Conservation (phyloP, 148 eudicot species). For the Cornus controversa region DNA sequence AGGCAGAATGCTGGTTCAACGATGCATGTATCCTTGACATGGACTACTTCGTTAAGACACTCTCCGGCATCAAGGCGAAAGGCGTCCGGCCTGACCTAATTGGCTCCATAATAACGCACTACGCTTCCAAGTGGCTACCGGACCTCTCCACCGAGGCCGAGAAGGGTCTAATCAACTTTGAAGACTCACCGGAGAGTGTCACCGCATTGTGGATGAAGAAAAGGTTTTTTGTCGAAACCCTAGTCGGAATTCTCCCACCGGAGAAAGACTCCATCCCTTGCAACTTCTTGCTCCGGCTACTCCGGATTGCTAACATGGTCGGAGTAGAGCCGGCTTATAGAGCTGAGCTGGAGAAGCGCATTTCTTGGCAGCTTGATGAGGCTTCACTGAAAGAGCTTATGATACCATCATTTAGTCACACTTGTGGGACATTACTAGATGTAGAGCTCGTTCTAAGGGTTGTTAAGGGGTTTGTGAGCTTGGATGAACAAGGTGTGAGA, state of each 20-base stretch:
- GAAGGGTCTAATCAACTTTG: neutral
- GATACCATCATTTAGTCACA: conserved; percentile 81
- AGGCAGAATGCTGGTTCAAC: conserved; percentile 44
- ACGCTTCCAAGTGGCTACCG: conserved; percentile 79
- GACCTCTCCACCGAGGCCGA: conserved; percentile 44
- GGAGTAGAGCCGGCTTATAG: conserved; percentile 38
- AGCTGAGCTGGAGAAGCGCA: conserved; percentile 59
- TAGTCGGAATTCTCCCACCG: conserved; percentile 64
- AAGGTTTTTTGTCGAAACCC: conserved; percentile 59
- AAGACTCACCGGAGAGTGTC: conserved; percentile 30
- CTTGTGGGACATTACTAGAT: conserved; percentile 63
- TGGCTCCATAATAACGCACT: conserved; percentile 78
- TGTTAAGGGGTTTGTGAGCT: conserved; percentile 46
- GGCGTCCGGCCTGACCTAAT: conserved; percentile 73
- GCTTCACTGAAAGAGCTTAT: conserved; percentile 68
- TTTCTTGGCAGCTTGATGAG: conserved; percentile 63
- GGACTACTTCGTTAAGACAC: conserved; percentile 71
- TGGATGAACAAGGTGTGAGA: conserved; percentile 44
- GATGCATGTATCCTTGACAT: conserved; percentile 59
- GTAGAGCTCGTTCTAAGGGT: conserved; percentile 61
- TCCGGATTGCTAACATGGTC: conserved; percentile 52
- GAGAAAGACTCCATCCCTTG: conserved; percentile 72
- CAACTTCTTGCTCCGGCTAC: conserved; percentile 65
- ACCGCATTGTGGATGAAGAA: conserved; percentile 63
- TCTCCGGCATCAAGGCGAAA: conserved; percentile 57